Conservation (phyloP, 164 flowering plant genomes). For the Aristolochia contorta region DNA sequence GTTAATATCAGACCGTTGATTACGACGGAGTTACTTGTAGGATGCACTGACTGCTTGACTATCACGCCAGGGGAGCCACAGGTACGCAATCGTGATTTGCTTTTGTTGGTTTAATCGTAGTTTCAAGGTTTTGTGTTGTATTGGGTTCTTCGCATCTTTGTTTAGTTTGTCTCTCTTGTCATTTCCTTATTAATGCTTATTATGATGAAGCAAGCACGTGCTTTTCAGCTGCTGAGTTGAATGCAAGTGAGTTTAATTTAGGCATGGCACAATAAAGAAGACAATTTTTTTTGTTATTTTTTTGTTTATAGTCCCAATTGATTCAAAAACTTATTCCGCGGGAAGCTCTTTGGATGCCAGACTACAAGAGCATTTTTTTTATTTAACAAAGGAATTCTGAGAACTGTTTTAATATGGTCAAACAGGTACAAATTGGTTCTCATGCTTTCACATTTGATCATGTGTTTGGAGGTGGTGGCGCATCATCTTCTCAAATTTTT, state of each 20-base stretch:
- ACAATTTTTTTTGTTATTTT: too few relatives aligned
- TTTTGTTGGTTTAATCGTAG: neutral
- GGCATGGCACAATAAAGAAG: too few relatives aligned
- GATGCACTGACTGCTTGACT: conserved; percentile 77
- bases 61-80: conserved; percentile 76
- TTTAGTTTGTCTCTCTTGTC: too few relatives aligned
- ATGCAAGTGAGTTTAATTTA: neutral
- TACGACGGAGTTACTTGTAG: conserved; percentile 59
- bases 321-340: too few relatives aligned
- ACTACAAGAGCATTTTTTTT: too few relatives aligned
- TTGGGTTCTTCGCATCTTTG: too few relatives aligned
- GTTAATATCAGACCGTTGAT: conserved; percentile 82
- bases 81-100: conserved; percentile 24
- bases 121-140: too few relatives aligned
- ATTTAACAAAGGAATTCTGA: too few relatives aligned
- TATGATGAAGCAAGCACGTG: neutral
- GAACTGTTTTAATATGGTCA: neutral
- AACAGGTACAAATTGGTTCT: conserved; percentile 84
- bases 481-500: conserved; percentile 34
- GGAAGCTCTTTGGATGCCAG: too few relatives aligned
- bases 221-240: too few relatives aligned
- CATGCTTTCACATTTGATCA: conserved; percentile 82
- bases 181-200: neutral
- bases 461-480: conserved; percentile 53
- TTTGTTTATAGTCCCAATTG: too few relatives aligned